Base-by-base conservation (phyloP, 345 rosid species). In the Excoecaria agallocha region DNA sequence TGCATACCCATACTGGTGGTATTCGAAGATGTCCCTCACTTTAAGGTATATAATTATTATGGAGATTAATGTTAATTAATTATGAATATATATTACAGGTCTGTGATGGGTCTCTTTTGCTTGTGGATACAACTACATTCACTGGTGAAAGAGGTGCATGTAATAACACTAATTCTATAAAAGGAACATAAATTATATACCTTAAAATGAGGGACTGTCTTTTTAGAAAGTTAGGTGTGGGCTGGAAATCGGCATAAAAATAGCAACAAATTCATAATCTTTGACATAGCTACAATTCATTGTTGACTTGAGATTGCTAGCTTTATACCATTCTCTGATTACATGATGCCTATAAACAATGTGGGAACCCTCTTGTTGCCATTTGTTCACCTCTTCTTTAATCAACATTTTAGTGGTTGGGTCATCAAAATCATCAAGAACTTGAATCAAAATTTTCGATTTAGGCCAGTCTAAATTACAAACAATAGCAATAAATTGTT, bases 171-270 rank as follows among this genome's bases (percentile, higher is more conserved):
- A 15, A 17, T 35, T 69, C 72, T 30, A 19, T 69, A 0, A 51
- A 46, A 17, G 72, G 72, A 16, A 30, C 35, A 1, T 9, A n/a
- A 15, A 60, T 69, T 7, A 69, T 69, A n/a, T 77, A 89, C 98
- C 96, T 88, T 86, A 76, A 94, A 94, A 74, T 92, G 93, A 77
- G 98, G 93, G 43, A 94, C 92, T 6, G 97, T 94, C 80, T 80
- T 87, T 78, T 88, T 13, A 94, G 92, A 58, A 94, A 94, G 71
- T 94, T 97, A 0, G 96, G 89, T 5, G 86, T 68, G 48, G 98
- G 98, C 80, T 92, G 97, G 73, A 94, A 94, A 83, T 94, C 98
- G 1, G 98, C 97, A n/a, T n/a, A n/a, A n/a, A n/a, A n/a, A n/a
- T n/a, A n/a, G n/a, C n/a, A n/a, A n/a, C n/a, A n/a, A n/a, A 72